Evolutionary conservation across 257 asterid genomes (phyloP).

Genomic region (Przewalskia tangutica): DNA sequence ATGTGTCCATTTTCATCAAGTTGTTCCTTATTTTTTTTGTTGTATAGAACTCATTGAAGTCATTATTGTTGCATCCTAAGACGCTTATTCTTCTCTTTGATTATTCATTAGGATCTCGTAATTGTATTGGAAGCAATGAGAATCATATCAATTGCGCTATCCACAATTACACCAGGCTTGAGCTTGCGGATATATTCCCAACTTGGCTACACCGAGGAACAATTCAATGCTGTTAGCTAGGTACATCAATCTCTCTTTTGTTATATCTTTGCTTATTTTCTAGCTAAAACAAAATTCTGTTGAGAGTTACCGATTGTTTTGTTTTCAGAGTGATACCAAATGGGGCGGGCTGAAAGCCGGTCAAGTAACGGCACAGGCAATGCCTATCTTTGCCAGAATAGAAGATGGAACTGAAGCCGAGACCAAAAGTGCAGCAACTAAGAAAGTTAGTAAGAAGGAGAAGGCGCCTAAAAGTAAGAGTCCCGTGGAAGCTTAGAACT

Average conservation of each 20-base stretch:
- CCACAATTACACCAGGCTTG: slow-evolving; percentile 77
- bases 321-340: slow-evolving; percentile 59
- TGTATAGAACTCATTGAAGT: background rate
- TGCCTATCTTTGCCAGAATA: slow-evolving; percentile 72
- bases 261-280: slow-evolving; percentile 1
- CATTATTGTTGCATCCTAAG: background rate
- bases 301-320: background rate
- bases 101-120: slow-evolving; percentile 54
- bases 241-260: slow-evolving; percentile 30
- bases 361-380: slow-evolving; percentile 58
- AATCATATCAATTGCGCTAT: slow-evolving; percentile 68
- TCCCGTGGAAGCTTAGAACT: slow-evolving; percentile 46
- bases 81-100: background rate
- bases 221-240: slow-evolving; percentile 67
- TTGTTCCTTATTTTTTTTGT: background rate
- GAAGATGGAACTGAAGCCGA: slow-evolving; percentile 40
- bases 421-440: slow-evolving; percentile 28
- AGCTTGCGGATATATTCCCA: slow-evolving; percentile 63
- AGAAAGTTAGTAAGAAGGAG: slow-evolving; percentile 34
- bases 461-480: slow-evolving; percentile 28
- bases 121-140: slow-evolving; percentile 68
- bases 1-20: background rate
- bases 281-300: background rate
- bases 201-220: slow-evolving; percentile 79
- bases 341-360: slow-evolving; percentile 93